phyloP scores from a whole-genome alignment of 768 basidiomycete genomes.

The Trametes villosa region DNA sequence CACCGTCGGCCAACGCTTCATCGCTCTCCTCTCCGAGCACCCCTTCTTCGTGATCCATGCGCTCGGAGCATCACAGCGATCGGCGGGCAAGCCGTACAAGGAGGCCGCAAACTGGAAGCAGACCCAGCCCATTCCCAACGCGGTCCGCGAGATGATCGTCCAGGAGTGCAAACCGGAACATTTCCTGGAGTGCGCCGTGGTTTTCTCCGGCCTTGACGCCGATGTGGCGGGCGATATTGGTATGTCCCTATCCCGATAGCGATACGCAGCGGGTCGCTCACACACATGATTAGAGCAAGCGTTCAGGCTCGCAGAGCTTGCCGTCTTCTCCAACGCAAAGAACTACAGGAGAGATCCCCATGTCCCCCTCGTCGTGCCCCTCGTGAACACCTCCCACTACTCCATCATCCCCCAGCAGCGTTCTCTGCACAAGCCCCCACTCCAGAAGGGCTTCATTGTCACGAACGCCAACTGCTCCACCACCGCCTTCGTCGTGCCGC shows the following conservation, averaged over 20 bases:
- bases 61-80: slow-evolving; percentile 87
- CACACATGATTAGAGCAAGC: slow-evolving; percentile 65
- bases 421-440: slow-evolving; percentile 62
- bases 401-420: slow-evolving; percentile 85
- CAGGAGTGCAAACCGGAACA: slow-evolving; percentile 75
- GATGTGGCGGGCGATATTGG: slow-evolving; percentile 96
- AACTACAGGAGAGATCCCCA: slow-evolving; percentile 91
- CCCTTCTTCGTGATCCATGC: slow-evolving; percentile 89
- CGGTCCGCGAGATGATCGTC: slow-evolving; percentile 67
- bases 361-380: slow-evolving; percentile 94
- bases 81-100: slow-evolving; percentile 81
- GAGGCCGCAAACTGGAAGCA: slow-evolving; percentile 90
- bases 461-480: slow-evolving; percentile 99
- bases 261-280: slow-evolving; percentile 7
- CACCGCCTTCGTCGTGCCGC: slow-evolving; percentile 90
- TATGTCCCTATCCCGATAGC: slow-evolving; percentile 40
- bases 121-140: slow-evolving; percentile 67
- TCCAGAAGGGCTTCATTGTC: slow-evolving; percentile 90
- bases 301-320: slow-evolving; percentile 85
- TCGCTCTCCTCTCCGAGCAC: slow-evolving; percentile 82
- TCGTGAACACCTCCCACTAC: slow-evolving; percentile 89
- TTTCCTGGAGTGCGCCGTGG: slow-evolving; percentile 80
- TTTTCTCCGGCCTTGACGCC: slow-evolving; percentile 96
- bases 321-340: slow-evolving; percentile 97
- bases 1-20: slow-evolving; percentile 95